These are phyloP conservation scores for Verruconis gallopava DNA, from an alignment of 2,329 filamentous ascomycete species.

Conservation along the genomic window DNA sequence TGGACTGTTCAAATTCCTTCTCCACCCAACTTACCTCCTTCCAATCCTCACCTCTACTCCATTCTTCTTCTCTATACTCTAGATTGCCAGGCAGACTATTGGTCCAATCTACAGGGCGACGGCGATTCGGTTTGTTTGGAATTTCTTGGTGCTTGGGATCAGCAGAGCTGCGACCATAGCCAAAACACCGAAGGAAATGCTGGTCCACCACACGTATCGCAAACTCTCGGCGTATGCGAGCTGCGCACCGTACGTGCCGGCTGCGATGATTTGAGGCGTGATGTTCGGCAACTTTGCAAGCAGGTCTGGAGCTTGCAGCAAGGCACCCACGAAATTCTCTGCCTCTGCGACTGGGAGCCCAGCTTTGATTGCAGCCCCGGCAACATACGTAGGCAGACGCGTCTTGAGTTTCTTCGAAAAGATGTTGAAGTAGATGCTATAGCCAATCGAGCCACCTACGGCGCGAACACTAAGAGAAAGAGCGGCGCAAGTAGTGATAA, in stretches of 20 bases:
- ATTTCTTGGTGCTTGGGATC: conserved; percentile 10
- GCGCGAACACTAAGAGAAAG: conserved; percentile 9
- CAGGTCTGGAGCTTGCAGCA: background rate
- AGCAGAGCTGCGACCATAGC: conserved; percentile 6
- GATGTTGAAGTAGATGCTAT: conserved; percentile 12
- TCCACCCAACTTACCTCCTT: too few relatives aligned
- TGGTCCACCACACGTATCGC: conserved; percentile 11
- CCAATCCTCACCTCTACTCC: too few relatives aligned
- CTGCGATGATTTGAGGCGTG: conserved; percentile 8
- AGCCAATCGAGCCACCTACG: conserved; percentile 11
- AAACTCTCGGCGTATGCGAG: conserved; percentile 10
- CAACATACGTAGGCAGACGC: conserved; percentile 7
- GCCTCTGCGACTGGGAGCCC: conserved; percentile 8
- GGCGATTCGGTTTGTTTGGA: conserved; percentile 12
- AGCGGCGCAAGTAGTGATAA: conserved; percentile 20
- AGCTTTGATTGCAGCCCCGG: conserved; percentile 6
- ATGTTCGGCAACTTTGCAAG: conserved; percentile 4
- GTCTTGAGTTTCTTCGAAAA: conserved; percentile 10
- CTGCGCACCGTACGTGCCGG: conserved; percentile 7
- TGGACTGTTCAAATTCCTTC: too few relatives aligned
- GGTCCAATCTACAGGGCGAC: conserved; percentile 9
- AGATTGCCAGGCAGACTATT: too few relatives aligned
- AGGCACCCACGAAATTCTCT: conserved; percentile 5
- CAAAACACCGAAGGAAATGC: conserved; percentile 10
- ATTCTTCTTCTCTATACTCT: too few relatives aligned